These are phyloP conservation scores for Zelopaecilomyces penicillatus DNA, from an alignment of 2,329 filamentous ascomycete species.

Conservation along the genomic window DNA sequence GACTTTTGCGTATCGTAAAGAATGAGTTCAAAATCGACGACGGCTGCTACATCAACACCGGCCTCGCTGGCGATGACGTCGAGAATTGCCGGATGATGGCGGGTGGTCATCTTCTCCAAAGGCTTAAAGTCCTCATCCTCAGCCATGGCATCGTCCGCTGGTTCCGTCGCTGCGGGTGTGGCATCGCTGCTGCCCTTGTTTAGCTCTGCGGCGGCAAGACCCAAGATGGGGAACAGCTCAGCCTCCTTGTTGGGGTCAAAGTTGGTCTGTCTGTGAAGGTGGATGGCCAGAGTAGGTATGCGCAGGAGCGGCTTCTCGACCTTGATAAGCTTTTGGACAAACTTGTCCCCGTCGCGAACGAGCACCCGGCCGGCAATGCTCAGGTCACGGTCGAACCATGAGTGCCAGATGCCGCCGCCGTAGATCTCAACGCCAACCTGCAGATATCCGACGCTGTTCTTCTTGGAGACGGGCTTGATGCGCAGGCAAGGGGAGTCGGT, in stretches of 20 bases:
- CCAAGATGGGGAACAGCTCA: conserved; percentile 88
- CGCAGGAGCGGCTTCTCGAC: conserved; percentile 83
- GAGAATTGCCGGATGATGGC: conserved; percentile 83
- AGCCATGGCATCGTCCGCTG: conserved; percentile 18
- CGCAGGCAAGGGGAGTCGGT: conserved; percentile 90
- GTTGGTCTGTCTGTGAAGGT: conserved; percentile 75
- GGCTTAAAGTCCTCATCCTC: conserved; percentile 58
- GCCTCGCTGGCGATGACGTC: conserved; percentile 77
- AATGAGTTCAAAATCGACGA: conserved; percentile 93
- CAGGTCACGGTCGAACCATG: conserved; percentile 94
- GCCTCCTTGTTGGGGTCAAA: conserved; percentile 97
- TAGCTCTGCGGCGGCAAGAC: conserved; percentile 77
- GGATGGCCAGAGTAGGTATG: conserved; percentile 89
- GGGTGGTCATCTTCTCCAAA: conserved; percentile 65
- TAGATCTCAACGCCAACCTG: conserved; percentile 97
- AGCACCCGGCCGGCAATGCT: conserved; percentile 83
- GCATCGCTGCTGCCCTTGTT: conserved; percentile 57
- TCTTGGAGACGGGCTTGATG: conserved; percentile 91
- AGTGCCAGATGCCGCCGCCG: conserved; percentile 94
- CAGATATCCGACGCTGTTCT: conserved; percentile 74
- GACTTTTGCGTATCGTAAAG: conserved; percentile 93
- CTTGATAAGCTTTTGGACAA: conserved; percentile 80
- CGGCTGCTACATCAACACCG: conserved; percentile 57
- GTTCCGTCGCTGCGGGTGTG: neutral
- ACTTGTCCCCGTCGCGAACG: conserved; percentile 62